Conservation (phyloP, 257 asterid genomes). For the Paraleonurus japonicus region DNA sequence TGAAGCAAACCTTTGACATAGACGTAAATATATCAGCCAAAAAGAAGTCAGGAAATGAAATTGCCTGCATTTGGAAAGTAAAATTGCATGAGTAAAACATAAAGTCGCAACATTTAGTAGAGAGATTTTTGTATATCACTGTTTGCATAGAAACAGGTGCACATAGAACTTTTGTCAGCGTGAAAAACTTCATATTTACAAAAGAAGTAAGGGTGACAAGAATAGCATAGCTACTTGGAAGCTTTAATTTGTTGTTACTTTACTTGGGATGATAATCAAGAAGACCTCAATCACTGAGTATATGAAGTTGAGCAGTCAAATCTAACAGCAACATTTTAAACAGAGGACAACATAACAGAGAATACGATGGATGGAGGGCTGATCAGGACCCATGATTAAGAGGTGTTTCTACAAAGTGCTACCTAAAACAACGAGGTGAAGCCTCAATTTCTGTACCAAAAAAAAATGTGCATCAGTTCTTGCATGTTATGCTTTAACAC, state of each 20-base stretch:
- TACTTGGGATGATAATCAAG: slow-evolving; percentile 2
- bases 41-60: slow-evolving; percentile 91
- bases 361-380: slow-evolving; percentile 14
- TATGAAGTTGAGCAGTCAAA: slow-evolving; percentile 2
- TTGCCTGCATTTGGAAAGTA: slow-evolving; percentile 62
- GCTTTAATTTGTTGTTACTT: slow-evolving; percentile 11
- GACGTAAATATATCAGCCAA: slow-evolving; percentile 96
- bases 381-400: neutral
- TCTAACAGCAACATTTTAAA: slow-evolving; percentile 20
- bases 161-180: slow-evolving; percentile 6
- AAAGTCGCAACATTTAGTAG: neutral
- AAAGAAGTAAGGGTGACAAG: neutral
- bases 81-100: slow-evolving; percentile 28
- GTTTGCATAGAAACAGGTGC: slow-evolving; percentile 3
- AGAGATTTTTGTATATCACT: neutral
- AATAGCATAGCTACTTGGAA: slow-evolving; percentile 17
- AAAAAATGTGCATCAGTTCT: neutral
- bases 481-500: slow-evolving; percentile 11
- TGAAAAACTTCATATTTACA: slow-evolving; percentile 7
- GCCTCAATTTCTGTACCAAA: slow-evolving; percentile 2
- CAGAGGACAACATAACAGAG: neutral
- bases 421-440: slow-evolving; percentile 9
- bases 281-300: neutral
- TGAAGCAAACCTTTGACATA: slow-evolving; percentile 88
- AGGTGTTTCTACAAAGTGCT: neutral